phyloP scores from a whole-genome alignment of 495 filamentous ascomycete genomes.

The Tetracladium marchalianum region DNA sequence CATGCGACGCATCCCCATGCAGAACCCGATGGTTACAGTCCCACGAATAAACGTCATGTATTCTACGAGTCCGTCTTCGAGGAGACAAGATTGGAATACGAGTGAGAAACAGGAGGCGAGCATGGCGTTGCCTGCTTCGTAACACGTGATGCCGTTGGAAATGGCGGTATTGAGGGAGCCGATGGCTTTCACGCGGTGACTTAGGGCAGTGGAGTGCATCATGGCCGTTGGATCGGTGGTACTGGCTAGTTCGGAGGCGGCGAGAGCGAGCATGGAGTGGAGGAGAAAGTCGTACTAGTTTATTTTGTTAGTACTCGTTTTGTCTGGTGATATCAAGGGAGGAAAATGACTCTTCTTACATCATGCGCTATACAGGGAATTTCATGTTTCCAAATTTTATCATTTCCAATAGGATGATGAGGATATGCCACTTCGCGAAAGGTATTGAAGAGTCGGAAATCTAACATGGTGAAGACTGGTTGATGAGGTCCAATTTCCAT shows the following conservation, averaged over 20 bases:
- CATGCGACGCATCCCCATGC: constrained; percentile 32
- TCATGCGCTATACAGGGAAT: constrained; percentile 47
- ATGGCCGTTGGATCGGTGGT: constrained; percentile 17
- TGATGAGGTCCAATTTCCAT: constrained; percentile 30
- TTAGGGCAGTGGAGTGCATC: constrained; percentile 31
- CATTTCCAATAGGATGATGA: constrained; percentile 48
- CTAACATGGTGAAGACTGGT: constrained; percentile 41
- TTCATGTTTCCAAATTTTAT: constrained; percentile 46
- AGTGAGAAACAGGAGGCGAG: constrained; percentile 51
- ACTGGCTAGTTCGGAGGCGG: constrained; percentile 41
- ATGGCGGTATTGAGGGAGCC: constrained; percentile 39
- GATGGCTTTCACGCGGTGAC: constrained; percentile 47
- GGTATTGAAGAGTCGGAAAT: constrained; percentile 56
- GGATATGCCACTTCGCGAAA: constrained; percentile 48
- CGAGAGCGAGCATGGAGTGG: constrained; percentile 49
- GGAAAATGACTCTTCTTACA: constrained; percentile 23
- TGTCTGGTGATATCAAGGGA: neutral
- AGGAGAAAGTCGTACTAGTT: constrained; percentile 41
- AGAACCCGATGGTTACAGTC: constrained; percentile 40
- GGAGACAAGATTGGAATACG: constrained; percentile 47
- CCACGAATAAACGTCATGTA: constrained; percentile 55
- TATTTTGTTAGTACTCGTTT: constrained; percentile 3
- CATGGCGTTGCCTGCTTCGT: constrained; percentile 33
- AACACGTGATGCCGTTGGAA: constrained; percentile 21
- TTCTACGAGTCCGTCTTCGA: constrained; percentile 49